phyloP scores from a whole-genome alignment of 2,329 filamentous ascomycete species.

The Aspergillus aculeatus region DNA sequence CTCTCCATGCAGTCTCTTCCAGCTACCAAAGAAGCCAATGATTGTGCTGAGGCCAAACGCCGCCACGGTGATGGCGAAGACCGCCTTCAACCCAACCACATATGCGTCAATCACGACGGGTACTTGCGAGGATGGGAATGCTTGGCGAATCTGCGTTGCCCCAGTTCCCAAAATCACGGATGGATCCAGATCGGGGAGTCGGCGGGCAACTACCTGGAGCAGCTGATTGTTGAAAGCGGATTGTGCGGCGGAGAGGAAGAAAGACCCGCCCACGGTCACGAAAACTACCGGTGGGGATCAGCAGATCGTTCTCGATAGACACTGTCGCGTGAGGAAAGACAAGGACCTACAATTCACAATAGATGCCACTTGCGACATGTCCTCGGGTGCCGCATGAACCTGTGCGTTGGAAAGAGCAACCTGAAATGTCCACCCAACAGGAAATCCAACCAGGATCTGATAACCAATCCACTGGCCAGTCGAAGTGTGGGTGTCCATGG shows the following conservation, averaged over 20 bases:
- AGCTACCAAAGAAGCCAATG: no score
- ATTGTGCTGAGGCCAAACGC: no score
- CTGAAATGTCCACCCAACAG: constrained; percentile 10
- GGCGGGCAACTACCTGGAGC: constrained; percentile 22
- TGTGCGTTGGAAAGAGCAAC: constrained; percentile 26
- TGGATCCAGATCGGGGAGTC: not conserved
- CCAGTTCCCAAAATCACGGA: no score
- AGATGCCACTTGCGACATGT: constrained; percentile 21
- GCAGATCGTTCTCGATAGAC: no score
- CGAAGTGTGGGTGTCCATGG: constrained; percentile 26
- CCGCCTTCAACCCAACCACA: no score
- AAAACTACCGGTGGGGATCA: constrained; percentile 17
- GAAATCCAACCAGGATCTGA: constrained; percentile 27
- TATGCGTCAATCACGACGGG: no score
- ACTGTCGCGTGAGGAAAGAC: no score
- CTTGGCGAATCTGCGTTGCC: no score
- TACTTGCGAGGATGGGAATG: no score
- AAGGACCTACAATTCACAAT: constrained; percentile 16
- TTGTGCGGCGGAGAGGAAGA: constrained; percentile 33
- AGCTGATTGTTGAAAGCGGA: constrained; percentile 35
- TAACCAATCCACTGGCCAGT: constrained; percentile 40
- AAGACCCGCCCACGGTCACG: constrained; percentile 33
- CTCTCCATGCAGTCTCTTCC: no score
- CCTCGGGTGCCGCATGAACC: constrained; percentile 19
- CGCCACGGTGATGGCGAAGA: no score